A percentile compares a stretch with the other conserved stretches of the same genome.
Conservation (phyloP, 768 basidiomycete genomes). For the Mycena floridula region DNA sequence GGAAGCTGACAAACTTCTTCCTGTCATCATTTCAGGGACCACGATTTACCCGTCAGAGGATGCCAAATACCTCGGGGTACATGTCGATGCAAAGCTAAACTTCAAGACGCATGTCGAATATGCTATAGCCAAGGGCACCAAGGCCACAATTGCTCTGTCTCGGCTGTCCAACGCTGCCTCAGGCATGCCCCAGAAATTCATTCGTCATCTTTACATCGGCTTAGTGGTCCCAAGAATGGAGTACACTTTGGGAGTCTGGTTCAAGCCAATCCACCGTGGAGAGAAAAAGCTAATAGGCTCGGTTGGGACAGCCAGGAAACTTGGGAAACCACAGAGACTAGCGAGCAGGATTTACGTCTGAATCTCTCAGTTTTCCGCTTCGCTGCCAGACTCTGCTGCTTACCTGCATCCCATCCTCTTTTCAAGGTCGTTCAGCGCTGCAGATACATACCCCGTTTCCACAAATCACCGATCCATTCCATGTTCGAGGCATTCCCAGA, state of each 20-base stretch:
- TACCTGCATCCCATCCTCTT: not conserved
- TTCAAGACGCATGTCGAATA: slow-evolving; percentile 9
- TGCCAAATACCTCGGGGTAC: slow-evolving; percentile 8
- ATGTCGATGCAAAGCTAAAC: slow-evolving; percentile 6
- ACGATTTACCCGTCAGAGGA: slow-evolving; percentile 1
- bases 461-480: slow-evolving; percentile 1
- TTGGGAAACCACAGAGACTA: slow-evolving; percentile 6
- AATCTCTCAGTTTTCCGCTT: not conserved
- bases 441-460: not conserved
- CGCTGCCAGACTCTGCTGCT: slow-evolving; percentile 1
- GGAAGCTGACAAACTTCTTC: not conserved
- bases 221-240: slow-evolving; percentile 9
- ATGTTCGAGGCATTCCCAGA: not conserved
- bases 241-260: slow-evolving; percentile 10
- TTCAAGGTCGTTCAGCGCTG: not conserved
- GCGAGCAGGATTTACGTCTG: slow-evolving; percentile 8
- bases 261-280: slow-evolving; percentile 2
- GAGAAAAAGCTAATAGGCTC: not conserved
- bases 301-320: slow-evolving; percentile 3
- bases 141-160: not conserved
- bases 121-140: slow-evolving; percentile 5
- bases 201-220: slow-evolving; percentile 6
- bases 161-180: slow-evolving; percentile 3
- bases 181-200: slow-evolving; percentile 7
- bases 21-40: slow-evolving; percentile 2